A percentile compares a stretch with the other conserved stretches of the same genome.
Conservation (phyloP, 2,329 filamentous ascomycete genomes). For the Ascochyta lentis region DNA sequence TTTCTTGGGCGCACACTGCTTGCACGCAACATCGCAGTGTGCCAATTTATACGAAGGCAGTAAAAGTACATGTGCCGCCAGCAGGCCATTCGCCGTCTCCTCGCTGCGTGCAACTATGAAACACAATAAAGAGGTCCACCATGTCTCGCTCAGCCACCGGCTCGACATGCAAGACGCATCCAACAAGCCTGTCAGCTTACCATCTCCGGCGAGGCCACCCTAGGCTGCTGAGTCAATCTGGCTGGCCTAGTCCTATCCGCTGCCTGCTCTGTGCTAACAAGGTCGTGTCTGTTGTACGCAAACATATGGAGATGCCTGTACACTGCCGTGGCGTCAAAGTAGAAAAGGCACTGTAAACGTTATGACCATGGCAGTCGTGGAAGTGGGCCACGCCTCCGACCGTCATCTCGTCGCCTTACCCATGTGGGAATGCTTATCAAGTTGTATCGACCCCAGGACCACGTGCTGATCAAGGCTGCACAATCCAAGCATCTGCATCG, state of each 20-base stretch:
- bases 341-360: neutral
- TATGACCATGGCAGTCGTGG: neutral
- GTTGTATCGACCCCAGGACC: slow-evolving; percentile 13
- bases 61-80: slow-evolving; percentile 41
- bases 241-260: slow-evolving; percentile 1
- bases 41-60: slow-evolving; percentile 40
- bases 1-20: neutral
- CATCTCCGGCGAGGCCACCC: neutral
- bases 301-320: slow-evolving; percentile 3
- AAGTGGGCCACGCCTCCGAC: neutral
- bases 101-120: slow-evolving; percentile 11
- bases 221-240: slow-evolving; percentile 11
- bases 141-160: neutral
- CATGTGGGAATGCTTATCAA: neutral
- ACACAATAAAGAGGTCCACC: slow-evolving; percentile 8
- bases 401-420: neutral
- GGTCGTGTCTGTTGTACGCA: neutral
- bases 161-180: slow-evolving; percentile 4
- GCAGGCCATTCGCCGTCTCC: slow-evolving; percentile 1
- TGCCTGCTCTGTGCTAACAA: neutral
- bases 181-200: slow-evolving; percentile 3
- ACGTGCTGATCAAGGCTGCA: slow-evolving; percentile 11
- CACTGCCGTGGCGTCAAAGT: slow-evolving; percentile 10
- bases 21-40: slow-evolving; percentile 10
- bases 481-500: neutral